Percentiles rank a stretch among this genome's conserved stretches.
Conservation (phyloP, 352 stramenopile species). For the Globisporangium yorkense region DNA sequence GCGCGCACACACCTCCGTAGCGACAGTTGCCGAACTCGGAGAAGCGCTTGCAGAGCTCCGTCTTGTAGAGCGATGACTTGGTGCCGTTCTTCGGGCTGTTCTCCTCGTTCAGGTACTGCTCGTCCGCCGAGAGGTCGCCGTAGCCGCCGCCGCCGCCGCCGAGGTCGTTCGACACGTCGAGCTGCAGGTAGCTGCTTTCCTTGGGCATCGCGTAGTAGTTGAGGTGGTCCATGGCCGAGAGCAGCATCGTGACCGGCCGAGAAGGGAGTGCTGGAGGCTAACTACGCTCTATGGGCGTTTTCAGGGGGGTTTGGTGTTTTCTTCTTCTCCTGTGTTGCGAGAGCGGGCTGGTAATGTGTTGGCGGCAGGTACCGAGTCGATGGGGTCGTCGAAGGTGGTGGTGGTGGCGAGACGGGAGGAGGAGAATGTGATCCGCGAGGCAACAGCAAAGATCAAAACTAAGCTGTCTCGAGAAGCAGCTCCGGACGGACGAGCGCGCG, state of each 20-base stretch:
- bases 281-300: too few species aligned
- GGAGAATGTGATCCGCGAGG: neutral
- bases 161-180: conserved; percentile 34
- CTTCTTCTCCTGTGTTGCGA: too few species aligned
- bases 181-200: conserved; percentile 53
- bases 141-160: conserved; percentile 21
- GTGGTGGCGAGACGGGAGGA: neutral
- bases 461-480: neutral
- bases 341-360: too few species aligned
- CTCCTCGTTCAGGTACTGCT: conserved; percentile 71
- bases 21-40: conserved; percentile 84
- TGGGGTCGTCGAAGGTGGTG: neutral
- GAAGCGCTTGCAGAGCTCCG: conserved; percentile 84
- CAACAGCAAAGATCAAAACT: conserved; percentile 18
- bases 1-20: conserved; percentile 51
- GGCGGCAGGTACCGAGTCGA: neutral
- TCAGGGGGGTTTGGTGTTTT: too few species aligned
- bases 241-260: conserved; percentile 36
- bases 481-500: too few species aligned
- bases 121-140: conserved; percentile 33
- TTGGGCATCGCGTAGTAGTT: conserved; percentile 81
- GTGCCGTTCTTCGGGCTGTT: conserved; percentile 81
- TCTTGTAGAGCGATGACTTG: conserved; percentile 86
- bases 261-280: neutral
- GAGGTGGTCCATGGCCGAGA: conserved; percentile 79